These are phyloP conservation scores for Dillenia turbinata DNA, from an alignment of 164 flowering plant genomes.

Conservation along the genomic window DNA sequence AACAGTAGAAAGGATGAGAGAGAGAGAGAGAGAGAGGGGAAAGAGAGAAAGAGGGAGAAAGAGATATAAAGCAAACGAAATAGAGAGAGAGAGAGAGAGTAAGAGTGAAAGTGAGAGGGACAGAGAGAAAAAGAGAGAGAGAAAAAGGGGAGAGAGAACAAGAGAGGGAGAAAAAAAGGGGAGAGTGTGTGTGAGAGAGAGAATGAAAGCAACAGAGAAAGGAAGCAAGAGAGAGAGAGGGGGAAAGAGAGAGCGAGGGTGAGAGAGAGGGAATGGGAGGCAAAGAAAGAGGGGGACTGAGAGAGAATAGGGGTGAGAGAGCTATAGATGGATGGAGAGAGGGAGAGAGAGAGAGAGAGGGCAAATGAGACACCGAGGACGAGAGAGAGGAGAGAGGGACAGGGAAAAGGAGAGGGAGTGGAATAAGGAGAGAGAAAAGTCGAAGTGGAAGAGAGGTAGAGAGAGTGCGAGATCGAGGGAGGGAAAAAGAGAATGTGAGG, in stretches of 20 bases:
- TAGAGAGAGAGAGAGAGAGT: too few species aligned
- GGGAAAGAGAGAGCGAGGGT: too few species aligned
- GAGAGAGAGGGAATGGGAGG: background rate
- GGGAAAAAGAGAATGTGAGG: too few species aligned
- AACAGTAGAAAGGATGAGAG: background rate
- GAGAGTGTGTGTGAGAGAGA: background rate
- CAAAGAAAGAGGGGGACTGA: background rate
- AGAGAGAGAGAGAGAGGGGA: too few species aligned
- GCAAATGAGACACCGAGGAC: background rate
- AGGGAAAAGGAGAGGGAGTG: background rate
- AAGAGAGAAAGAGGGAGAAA: background rate
- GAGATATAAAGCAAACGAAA: background rate
- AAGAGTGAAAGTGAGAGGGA: background rate
- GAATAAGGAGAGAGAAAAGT: too few species aligned
- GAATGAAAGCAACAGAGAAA: background rate
- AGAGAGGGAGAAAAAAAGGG: background rate
- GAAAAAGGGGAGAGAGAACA: background rate
- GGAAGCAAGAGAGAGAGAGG: background rate
- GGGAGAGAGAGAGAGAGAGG: constrained; percentile 1
- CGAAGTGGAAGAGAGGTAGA: too few species aligned
- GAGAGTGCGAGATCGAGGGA: too few species aligned
- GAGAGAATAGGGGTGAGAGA: background rate
- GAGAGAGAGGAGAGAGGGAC: background rate
- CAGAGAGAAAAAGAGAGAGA: background rate
- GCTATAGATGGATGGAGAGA: background rate